phyloP scores from a whole-genome alignment of 2,329 filamentous ascomycete genomes.

The Myriosclerotinia curreyana region DNA sequence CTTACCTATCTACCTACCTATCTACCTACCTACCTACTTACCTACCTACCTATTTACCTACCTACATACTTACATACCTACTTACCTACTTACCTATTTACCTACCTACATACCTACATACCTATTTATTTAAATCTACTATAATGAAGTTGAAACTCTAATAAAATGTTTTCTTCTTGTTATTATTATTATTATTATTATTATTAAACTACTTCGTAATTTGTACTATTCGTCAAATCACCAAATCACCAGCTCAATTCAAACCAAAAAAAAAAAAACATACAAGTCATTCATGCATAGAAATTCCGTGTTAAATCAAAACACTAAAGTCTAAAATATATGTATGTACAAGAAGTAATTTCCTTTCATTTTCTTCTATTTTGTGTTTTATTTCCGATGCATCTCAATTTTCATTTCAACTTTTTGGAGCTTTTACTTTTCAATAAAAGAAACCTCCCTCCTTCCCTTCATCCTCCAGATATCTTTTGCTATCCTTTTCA shows the following conservation, averaged over 20 bases:
- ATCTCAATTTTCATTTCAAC: constrained; percentile 6
- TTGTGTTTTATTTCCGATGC: not conserved
- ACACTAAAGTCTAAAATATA: constrained; percentile 7
- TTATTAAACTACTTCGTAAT: too few species aligned
- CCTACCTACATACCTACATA: not conserved
- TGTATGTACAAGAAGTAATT: constrained; percentile 19
- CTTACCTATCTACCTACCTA: not conserved
- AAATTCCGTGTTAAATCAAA: not conserved
- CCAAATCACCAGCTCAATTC: not conserved
- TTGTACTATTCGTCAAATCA: too few species aligned
- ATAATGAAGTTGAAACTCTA: too few species aligned
- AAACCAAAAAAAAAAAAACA: not conserved
- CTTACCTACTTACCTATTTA: too few species aligned
- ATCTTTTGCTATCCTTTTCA: not conserved
- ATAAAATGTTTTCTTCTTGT: too few species aligned
- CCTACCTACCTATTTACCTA: too few species aligned
- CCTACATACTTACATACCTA: too few species aligned
- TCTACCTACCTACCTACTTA: not conserved
- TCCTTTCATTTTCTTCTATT: not conserved
- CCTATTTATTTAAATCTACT: too few species aligned
- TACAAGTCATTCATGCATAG: not conserved
- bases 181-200: too few species aligned
- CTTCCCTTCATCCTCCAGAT: not conserved
- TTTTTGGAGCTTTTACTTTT: not conserved
- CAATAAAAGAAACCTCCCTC: not conserved